phyloP scores from a whole-genome alignment of 805 yeast species.

The Barnettozyma populi region DNA sequence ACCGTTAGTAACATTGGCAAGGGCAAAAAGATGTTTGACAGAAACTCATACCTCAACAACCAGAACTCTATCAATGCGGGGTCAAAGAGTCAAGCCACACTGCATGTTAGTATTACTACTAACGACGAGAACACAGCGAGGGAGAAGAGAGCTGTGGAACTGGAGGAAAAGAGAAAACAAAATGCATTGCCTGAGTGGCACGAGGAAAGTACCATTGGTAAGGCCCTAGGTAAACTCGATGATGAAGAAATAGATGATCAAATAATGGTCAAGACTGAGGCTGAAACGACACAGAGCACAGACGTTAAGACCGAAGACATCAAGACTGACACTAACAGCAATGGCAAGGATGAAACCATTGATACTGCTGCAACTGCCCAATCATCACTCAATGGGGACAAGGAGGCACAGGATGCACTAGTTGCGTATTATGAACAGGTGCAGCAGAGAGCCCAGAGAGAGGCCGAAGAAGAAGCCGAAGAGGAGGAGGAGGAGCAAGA shows the following conservation, averaged over 20 bases:
- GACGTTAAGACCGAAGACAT: constrained; percentile 15
- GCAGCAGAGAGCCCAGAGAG: constrained; percentile 24
- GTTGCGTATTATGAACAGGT: constrained; percentile 25
- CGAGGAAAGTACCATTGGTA: constrained; percentile 81
- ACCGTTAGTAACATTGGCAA: constrained; percentile 47
- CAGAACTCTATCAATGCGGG: constrained; percentile 45
- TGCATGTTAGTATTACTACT: constrained; percentile 83
- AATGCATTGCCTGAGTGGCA: constrained; percentile 98
- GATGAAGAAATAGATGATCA: constrained; percentile 42
- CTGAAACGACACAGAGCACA: constrained; percentile 10
- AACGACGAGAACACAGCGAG: constrained; percentile 71
- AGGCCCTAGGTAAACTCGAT: constrained; percentile 49
- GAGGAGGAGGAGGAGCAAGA: constrained; percentile 40
- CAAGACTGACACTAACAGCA: neutral
- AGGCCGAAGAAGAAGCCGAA: constrained; percentile 22
- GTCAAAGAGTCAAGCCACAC: constrained; percentile 70
- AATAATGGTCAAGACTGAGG: constrained; percentile 11
- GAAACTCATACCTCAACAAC: constrained; percentile 32
- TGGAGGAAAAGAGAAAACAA: constrained; percentile 73
- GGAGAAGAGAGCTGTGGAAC: constrained; percentile 58
- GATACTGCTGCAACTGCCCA: constrained; percentile 11
- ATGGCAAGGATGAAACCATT: constrained; percentile 12
- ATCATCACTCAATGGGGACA: constrained; percentile 20
- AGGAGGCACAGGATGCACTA: constrained; percentile 22
- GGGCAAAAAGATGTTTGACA: constrained; percentile 38